Percentiles rank a stretch among this genome's conserved stretches.
phyloP scores from a whole-genome alignment of 305 asterid species.

The Striga hermonthica region DNA sequence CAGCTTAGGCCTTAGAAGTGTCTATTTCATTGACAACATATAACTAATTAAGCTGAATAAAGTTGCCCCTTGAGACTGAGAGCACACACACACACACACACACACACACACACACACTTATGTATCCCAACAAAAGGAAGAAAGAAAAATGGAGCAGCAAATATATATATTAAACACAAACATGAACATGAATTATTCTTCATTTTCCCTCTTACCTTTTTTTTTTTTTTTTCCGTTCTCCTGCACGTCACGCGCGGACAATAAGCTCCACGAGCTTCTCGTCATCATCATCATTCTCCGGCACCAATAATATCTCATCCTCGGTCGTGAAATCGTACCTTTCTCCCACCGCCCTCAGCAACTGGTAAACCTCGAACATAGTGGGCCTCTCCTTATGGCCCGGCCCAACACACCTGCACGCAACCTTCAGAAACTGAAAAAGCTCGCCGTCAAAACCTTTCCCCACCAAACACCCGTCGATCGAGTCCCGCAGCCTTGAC shows the following conservation, averaged over 20 bases:
- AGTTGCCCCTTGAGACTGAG: no score
- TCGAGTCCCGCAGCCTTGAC: constrained; percentile 57
- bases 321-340: constrained; percentile 56
- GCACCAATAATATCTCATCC: constrained; percentile 55
- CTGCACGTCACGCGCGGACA: constrained; percentile 54
- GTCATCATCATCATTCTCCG: constrained; percentile 41
- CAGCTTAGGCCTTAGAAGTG: no score
- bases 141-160: no score
- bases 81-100: no score
- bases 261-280: constrained; percentile 58
- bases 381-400: constrained; percentile 69
- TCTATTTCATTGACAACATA: no score
- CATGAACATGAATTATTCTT: no score
- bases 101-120: no score
- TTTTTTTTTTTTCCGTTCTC: constrained; percentile 11
- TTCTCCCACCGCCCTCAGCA: constrained; percentile 64
- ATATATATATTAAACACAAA: no score
- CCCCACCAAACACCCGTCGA: constrained; percentile 48
- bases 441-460: constrained; percentile 56
- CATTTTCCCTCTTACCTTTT: no score
- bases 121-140: no score
- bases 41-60: no score
- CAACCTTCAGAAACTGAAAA: constrained; percentile 71
- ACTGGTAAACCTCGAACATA: constrained; percentile 81
- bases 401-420: constrained; percentile 64